Percentiles rank a stretch among this genome's conserved stretches.
These are phyloP conservation scores for Mediolabrus comicus DNA, from an alignment of 108 stramenopile genomes.

Conservation along the genomic window DNA sequence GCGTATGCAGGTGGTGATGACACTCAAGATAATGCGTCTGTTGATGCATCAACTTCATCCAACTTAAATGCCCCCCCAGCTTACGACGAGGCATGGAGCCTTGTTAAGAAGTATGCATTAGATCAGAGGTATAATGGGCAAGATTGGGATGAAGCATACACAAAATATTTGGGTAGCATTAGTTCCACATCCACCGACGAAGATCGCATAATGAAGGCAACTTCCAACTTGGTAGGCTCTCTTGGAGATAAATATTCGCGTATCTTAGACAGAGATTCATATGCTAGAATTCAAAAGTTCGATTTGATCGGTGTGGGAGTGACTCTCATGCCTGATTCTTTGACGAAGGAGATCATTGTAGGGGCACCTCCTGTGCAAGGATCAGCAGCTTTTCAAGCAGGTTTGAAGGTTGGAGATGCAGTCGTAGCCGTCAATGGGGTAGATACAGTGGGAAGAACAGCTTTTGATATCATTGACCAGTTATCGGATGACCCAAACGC, in stretches of 20 bases:
- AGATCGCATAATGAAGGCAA: conserved; percentile 54
- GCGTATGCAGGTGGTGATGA: conserved; percentile 7
- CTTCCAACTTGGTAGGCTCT: conserved; percentile 61
- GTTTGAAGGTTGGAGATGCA: conserved; percentile 69
- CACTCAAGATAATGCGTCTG: background rate
- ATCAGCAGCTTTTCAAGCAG: conserved; percentile 63
- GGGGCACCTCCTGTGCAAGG: conserved; percentile 79
- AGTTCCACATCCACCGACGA: conserved; percentile 20
- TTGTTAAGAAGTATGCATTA: conserved; percentile 76
- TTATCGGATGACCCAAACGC: conserved; percentile 77
- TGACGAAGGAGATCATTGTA: conserved; percentile 65
- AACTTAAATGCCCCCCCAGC: conserved; percentile 14
- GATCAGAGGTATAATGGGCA: conserved; percentile 69
- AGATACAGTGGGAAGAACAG: conserved; percentile 67
- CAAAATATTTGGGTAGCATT: conserved; percentile 23
- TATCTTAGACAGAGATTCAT: conserved; percentile 56
- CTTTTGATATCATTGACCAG: conserved; percentile 88
- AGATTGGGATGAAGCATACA: conserved; percentile 47
- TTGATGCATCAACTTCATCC: background rate
- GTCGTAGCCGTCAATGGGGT: conserved; percentile 79
- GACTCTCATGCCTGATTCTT: conserved; percentile 71
- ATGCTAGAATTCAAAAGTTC: conserved; percentile 79
- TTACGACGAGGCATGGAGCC: conserved; percentile 75
- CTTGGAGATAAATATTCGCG: conserved; percentile 85
- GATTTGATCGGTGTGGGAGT: conserved; percentile 89